Conservation (phyloP, 1,139 yeast genomes). For the Zhuliangozyma parablackwelliae region DNA sequence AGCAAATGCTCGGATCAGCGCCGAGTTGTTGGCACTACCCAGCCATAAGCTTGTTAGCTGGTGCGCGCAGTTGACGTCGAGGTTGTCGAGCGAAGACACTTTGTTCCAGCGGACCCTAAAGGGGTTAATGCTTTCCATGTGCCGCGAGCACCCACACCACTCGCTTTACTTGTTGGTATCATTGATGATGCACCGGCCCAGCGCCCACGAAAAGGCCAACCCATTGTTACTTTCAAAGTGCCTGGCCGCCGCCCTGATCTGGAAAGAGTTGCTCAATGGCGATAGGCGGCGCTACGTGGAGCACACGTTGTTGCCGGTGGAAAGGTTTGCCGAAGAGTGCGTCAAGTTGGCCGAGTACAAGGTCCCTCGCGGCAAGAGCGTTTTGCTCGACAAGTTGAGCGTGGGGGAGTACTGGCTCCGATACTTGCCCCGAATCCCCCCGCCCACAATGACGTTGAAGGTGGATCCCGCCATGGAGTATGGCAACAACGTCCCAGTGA, state of each 20-base stretch:
- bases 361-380: slow-evolving; percentile 26
- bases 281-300: slow-evolving; percentile 3
- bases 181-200: slow-evolving; percentile 41
- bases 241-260: slow-evolving; percentile 46
- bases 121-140: slow-evolving; percentile 45
- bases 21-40: slow-evolving; percentile 43
- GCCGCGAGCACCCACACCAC: slow-evolving; percentile 72
- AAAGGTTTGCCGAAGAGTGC: slow-evolving; percentile 46
- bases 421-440: slow-evolving; percentile 52
- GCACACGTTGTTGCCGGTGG: slow-evolving; percentile 33
- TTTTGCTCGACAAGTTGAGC: slow-evolving; percentile 33
- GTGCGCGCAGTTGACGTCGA: slow-evolving; percentile 79
- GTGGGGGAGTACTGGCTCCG: slow-evolving; percentile 57
- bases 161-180: slow-evolving; percentile 65
- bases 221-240: slow-evolving; percentile 43
- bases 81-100: slow-evolving; percentile 48
- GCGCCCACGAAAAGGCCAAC: slow-evolving; percentile 23
- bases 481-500: slow-evolving; percentile 37
- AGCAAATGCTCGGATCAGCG: slow-evolving; percentile 31
- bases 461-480: slow-evolving; percentile 46
- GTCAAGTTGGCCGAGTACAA: slow-evolving; percentile 50
- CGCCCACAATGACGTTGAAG: slow-evolving; percentile 57
- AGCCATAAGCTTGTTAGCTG: slow-evolving; percentile 66
- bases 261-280: slow-evolving; percentile 21
- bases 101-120: slow-evolving; percentile 56